These are phyloP conservation scores for Immersiporthe knoxdaviesiana DNA, from an alignment of 2,329 filamentous ascomycete genomes.

Conservation along the genomic window DNA sequence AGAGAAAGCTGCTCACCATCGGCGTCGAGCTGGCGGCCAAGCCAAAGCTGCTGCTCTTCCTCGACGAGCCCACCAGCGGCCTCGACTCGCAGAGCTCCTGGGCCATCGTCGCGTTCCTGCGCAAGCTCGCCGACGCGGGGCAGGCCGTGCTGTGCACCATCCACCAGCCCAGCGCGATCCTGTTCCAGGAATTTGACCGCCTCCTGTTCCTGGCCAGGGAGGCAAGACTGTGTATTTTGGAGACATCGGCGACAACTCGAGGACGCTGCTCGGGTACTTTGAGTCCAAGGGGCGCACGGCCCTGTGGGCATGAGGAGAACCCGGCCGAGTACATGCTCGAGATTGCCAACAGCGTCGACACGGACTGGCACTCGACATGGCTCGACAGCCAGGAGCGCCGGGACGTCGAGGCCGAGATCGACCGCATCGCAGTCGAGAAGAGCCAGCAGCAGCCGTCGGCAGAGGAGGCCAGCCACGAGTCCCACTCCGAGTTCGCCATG, in stretches of 20 bases:
- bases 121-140: conserved; percentile 60
- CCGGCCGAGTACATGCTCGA: conserved; percentile 78
- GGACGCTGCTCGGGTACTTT: conserved; percentile 65
- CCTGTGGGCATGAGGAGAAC: conserved; percentile 65
- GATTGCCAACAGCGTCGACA: conserved; percentile 46
- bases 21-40: conserved; percentile 63
- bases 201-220: conserved; percentile 65
- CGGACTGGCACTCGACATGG: conserved; percentile 73
- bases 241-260: conserved; percentile 63
- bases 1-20: conserved; percentile 65
- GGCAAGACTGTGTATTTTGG: conserved; percentile 73
- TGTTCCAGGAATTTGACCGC: conserved; percentile 62
- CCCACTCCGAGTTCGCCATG: conserved; percentile 74
- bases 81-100: conserved; percentile 67
- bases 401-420: conserved; percentile 63
- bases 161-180: conserved; percentile 57
- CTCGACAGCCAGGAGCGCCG: conserved; percentile 54
- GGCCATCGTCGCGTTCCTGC: conserved; percentile 64
- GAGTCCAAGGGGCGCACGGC: conserved; percentile 63
- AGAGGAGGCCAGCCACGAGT: conserved; percentile 31
- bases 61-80: conserved; percentile 64
- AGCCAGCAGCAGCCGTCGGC: conserved; percentile 29
- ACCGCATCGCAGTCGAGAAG: conserved; percentile 60
- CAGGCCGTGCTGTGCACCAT: conserved; percentile 60
- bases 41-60: conserved; percentile 61